These are phyloP conservation scores for Aaosphaeria pasadenensis DNA, from an alignment of 2,329 filamentous ascomycete genomes.

Conservation along the genomic window DNA sequence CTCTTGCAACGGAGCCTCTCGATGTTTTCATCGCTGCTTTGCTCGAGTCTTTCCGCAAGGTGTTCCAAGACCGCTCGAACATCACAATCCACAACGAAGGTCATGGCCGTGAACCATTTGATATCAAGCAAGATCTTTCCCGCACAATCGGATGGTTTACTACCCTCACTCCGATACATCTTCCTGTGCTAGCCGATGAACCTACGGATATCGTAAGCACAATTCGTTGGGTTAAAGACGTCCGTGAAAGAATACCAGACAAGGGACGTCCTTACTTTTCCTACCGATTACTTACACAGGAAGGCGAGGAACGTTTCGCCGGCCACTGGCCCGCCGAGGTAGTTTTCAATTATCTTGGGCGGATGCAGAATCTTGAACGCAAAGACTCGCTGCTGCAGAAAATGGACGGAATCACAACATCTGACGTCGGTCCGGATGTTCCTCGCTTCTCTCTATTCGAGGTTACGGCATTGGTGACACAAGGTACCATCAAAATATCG, in stretches of 20 bases:
- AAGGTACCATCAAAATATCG: slow-evolving; percentile 29
- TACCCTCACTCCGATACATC: slow-evolving; percentile 30
- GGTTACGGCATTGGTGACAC: slow-evolving; percentile 24
- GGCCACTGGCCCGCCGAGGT: slow-evolving; percentile 33
- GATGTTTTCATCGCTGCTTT: slow-evolving; percentile 36
- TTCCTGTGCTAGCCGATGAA: slow-evolving; percentile 21
- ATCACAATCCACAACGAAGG: slow-evolving; percentile 49
- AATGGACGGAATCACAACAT: slow-evolving; percentile 16
- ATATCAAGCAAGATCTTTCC: slow-evolving; percentile 46
- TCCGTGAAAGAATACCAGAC: slow-evolving; percentile 25
- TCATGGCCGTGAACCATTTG: slow-evolving; percentile 48
- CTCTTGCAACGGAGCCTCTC: slow-evolving; percentile 32
- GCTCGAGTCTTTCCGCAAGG: slow-evolving; percentile 42
- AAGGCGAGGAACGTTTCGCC: slow-evolving; percentile 22
- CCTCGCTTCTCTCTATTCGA: slow-evolving; percentile 31
- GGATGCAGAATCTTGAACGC: slow-evolving; percentile 27
- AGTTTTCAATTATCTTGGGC: slow-evolving; percentile 32
- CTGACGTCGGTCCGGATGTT: slow-evolving; percentile 22
- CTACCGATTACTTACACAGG: slow-evolving; percentile 19
- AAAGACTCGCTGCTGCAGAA: slow-evolving; percentile 24
- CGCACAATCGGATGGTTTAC: slow-evolving; percentile 54
- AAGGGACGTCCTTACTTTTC: slow-evolving; percentile 34
- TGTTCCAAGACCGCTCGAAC: slow-evolving; percentile 40
- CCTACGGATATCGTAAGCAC: slow-evolving; percentile 27
- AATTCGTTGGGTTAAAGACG: slow-evolving; percentile 32